Conservation (phyloP, 306 rosid genomes). For the Cicer cuneatum region DNA sequence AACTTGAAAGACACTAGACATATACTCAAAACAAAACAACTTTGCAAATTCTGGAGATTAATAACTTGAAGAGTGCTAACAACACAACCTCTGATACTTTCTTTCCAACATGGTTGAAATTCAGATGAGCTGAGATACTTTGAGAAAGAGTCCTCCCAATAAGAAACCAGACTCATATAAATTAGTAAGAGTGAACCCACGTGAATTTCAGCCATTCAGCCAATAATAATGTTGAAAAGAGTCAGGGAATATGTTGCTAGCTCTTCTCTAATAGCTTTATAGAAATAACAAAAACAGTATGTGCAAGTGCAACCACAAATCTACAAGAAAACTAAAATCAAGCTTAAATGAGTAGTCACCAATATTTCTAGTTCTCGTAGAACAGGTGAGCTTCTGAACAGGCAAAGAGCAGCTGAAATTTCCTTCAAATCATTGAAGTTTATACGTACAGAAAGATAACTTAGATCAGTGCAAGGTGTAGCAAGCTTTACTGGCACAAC, state of each 20-base stretch:
- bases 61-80: background rate
- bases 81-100: background rate
- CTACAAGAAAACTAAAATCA: slow-evolving; percentile 22
- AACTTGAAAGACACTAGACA: slow-evolving; percentile 8
- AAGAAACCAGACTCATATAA: background rate
- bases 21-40: background rate
- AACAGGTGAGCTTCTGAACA: slow-evolving; percentile 64
- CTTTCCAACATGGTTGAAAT: background rate
- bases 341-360: slow-evolving; percentile 53
- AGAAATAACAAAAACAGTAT: slow-evolving; percentile 23
- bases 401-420: slow-evolving; percentile 58
- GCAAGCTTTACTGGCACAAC: slow-evolving; percentile 54
- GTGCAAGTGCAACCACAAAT: background rate
- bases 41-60: slow-evolving; percentile 22
- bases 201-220: background rate
- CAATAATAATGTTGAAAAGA: background rate
- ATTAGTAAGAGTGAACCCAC: background rate
- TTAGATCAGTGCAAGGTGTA: slow-evolving; percentile 54
- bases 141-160: background rate
- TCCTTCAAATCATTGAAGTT: slow-evolving; percentile 61
- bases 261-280: background rate
- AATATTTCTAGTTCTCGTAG: slow-evolving; percentile 63
- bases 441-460: slow-evolving; percentile 60
- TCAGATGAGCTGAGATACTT: background rate
- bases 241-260: background rate